phyloP scores from a whole-genome alignment of 148 eudicot genomes.

The Vaccinium vitisidaea region DNA sequence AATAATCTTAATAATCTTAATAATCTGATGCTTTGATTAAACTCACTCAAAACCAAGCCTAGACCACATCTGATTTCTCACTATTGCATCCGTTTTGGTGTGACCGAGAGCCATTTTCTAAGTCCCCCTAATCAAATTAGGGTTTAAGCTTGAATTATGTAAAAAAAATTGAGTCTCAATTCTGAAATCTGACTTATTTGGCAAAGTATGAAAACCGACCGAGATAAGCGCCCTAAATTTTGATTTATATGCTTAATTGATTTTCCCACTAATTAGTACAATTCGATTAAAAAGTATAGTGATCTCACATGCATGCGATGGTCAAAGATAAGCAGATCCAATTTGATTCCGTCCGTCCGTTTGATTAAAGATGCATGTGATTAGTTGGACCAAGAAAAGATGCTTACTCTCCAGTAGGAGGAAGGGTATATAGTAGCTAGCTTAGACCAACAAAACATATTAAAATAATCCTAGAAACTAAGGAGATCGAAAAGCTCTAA shows the following conservation, averaged over 20 bases:
- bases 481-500: no score
- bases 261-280: background rate
- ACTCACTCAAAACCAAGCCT: no score
- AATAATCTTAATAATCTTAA: no score
- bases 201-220: background rate
- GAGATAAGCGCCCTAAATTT: background rate
- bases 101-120: no score
- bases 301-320: background rate
- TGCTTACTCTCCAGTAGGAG: background rate
- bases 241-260: no score
- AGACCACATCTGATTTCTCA: no score
- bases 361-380: background rate
- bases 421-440: background rate
- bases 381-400: background rate
- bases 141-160: background rate
- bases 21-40: no score
- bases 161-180: background rate
- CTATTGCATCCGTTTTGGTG: no score
- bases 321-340: background rate
- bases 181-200: background rate
- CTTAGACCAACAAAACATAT: conserved; percentile 1
- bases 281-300: background rate
- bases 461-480: background rate
- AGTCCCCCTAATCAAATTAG: no score
- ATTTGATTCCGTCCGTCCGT: background rate